A percentile compares a stretch with the other conserved stretches of the same genome.
Conservation (phyloP, 2,329 filamentous ascomycete genomes). For the Thermothelomyces thermophilus region DNA sequence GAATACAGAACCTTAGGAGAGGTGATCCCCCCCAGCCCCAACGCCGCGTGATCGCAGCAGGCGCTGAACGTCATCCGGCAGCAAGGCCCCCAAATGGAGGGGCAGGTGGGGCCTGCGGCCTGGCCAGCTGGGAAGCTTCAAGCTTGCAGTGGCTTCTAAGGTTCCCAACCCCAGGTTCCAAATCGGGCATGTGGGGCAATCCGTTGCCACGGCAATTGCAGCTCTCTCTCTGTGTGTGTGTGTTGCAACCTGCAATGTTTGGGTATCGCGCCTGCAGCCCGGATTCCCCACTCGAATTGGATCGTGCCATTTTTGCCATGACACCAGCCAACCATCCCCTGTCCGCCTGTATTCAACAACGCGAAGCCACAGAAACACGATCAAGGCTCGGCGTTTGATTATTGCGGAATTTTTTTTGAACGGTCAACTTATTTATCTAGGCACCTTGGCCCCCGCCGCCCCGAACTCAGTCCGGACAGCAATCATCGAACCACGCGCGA, state of each 20-base stretch:
- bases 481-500: slow-evolving; percentile 14
- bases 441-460: background rate
- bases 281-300: no score
- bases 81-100: background rate
- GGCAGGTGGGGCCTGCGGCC: background rate
- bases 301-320: slow-evolving; percentile 12
- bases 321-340: background rate
- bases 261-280: slow-evolving; percentile 12
- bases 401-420: background rate
- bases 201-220: slow-evolving; percentile 17
- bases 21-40: no score
- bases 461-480: background rate
- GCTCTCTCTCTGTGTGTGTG: no score
- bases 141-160: background rate
- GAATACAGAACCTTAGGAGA: no score
- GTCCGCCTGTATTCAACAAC: background rate
- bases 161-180: background rate
- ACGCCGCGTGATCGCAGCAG: slow-evolving; percentile 3
- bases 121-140: background rate
- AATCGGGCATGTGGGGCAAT: slow-evolving; percentile 2
- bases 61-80: slow-evolving; percentile 21
- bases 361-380: background rate
- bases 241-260: slow-evolving; percentile 10
- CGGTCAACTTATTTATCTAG: background rate
- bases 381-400: background rate